A percentile compares a stretch with the other conserved stretches of the same genome.
phyloP scores from a whole-genome alignment of 164 flowering plant genomes.

The Cinnamomum micranthum region DNA sequence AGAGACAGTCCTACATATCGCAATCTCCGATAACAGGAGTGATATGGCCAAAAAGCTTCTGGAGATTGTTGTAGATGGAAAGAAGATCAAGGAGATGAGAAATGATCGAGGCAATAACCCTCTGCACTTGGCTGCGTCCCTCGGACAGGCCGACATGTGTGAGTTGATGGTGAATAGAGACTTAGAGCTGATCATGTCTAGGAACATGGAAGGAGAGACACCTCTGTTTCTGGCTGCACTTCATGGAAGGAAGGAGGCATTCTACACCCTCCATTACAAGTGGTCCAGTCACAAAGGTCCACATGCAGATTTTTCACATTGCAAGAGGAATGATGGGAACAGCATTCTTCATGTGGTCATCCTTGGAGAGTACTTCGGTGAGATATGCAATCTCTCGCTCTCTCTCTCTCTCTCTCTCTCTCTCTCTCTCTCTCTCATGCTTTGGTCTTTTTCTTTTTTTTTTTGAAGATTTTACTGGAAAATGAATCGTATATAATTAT shows the following conservation, averaged over 20 bases:
- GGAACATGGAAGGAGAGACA: slow-evolving; percentile 16
- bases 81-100: background rate
- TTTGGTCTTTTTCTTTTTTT: background rate
- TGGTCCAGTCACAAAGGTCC: too few species aligned
- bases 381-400: background rate
- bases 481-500: too few species aligned
- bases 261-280: slow-evolving; percentile 1
- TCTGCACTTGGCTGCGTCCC: slow-evolving; percentile 22
- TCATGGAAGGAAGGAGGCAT: slow-evolving; percentile 16
- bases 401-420: background rate
- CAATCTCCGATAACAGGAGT: slow-evolving; percentile 22
- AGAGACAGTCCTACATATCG: slow-evolving; percentile 33
- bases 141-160: slow-evolving; percentile 18
- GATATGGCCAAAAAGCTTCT: slow-evolving; percentile 18
- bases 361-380: slow-evolving; percentile 18
- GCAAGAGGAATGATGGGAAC: slow-evolving; percentile 19
- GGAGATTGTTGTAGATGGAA: background rate
- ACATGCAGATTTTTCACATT: background rate
- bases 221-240: slow-evolving; percentile 22
- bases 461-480: too few species aligned
- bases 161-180: slow-evolving; percentile 6
- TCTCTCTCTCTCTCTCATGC: background rate
- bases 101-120: slow-evolving; percentile 21
- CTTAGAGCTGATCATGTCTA: background rate
- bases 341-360: slow-evolving; percentile 23